phyloP scores from a whole-genome alignment of 257 asterid species.

The Penstemon barbatus region DNA sequence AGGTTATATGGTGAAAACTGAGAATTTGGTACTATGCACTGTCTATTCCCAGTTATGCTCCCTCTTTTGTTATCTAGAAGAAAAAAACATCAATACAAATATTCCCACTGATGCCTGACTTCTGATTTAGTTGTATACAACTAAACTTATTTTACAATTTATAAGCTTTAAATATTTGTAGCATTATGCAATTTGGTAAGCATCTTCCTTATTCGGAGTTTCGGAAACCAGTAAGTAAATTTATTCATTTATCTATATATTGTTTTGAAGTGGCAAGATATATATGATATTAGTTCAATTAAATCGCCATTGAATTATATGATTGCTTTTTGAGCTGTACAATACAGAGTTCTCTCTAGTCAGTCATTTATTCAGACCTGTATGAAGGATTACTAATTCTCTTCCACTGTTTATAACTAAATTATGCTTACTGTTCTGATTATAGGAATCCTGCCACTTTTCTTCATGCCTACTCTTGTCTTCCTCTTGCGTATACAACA shows the following conservation, averaged over 20 bases:
- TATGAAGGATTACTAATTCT: not conserved
- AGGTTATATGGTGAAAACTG: conserved; percentile 7
- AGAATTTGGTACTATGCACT: not conserved
- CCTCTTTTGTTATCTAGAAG: conserved; percentile 8
- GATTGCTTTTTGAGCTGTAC: conserved; percentile 4
- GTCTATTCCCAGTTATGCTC: not conserved
- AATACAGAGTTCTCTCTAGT: conserved; percentile 13
- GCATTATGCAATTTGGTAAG: conserved; percentile 5
- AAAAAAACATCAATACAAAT: not conserved
- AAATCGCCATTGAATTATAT: conserved; percentile 11
- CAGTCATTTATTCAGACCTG: conserved; percentile 17
- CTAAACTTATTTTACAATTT: conserved; percentile 1
- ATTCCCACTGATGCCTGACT: conserved; percentile 7
- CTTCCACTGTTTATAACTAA: conserved; percentile 13
- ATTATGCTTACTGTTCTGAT: conserved; percentile 24
- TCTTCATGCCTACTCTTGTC: conserved; percentile 95
- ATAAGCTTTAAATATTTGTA: conserved; percentile 7
- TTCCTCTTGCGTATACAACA: conserved; percentile 81
- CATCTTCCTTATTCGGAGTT: conserved; percentile 14
- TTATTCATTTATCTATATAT: conserved; percentile 14
- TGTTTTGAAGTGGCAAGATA: not conserved
- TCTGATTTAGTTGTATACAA: not conserved
- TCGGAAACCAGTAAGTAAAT: conserved; percentile 2
- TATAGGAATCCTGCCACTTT: conserved; percentile 94
- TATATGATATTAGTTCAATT: conserved; percentile 5